phyloP scores from a whole-genome alignment of 2,329 filamentous ascomycete genomes.

The Alternaria brassicicola region DNA sequence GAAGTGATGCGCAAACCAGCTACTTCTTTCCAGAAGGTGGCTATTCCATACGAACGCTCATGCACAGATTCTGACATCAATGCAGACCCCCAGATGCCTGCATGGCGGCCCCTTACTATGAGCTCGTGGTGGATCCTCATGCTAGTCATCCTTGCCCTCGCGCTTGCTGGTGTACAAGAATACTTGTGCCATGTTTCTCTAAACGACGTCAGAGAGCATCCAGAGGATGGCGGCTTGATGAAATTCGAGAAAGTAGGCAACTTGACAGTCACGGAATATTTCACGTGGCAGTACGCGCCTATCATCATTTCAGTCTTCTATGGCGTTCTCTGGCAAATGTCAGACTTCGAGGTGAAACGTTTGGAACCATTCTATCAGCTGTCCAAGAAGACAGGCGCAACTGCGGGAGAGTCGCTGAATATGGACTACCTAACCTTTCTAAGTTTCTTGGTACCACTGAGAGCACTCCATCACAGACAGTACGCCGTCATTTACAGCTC shows the following conservation, averaged over 20 bases:
- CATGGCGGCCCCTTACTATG: constrained; percentile 50
- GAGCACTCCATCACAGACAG: constrained; percentile 66
- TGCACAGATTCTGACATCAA: background rate
- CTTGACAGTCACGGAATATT: constrained; percentile 38
- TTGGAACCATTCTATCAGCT: constrained; percentile 57
- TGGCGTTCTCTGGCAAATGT: constrained; percentile 57
- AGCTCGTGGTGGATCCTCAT: constrained; percentile 45
- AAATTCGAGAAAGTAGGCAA: constrained; percentile 38
- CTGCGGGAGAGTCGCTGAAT: constrained; percentile 64
- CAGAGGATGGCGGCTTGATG: constrained; percentile 33
- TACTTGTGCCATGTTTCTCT: constrained; percentile 47
- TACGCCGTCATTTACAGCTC: constrained; percentile 73
- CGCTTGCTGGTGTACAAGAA: constrained; percentile 46
- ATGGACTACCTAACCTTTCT: constrained; percentile 75
- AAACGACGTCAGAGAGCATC: constrained; percentile 22
- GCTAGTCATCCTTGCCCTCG: constrained; percentile 43
- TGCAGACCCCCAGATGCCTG: constrained; percentile 48
- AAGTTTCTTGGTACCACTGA: constrained; percentile 68
- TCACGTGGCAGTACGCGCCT: constrained; percentile 50
- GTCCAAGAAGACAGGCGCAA: constrained; percentile 46
- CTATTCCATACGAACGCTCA: background rate
- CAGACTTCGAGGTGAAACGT: constrained; percentile 59
- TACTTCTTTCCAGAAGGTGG: constrained; percentile 48
- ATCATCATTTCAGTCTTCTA: constrained; percentile 57
- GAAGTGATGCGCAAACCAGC: constrained; percentile 37